These are phyloP conservation scores for Tuber aestivum DNA, from an alignment of 495 filamentous ascomycete species.

Conservation along the genomic window DNA sequence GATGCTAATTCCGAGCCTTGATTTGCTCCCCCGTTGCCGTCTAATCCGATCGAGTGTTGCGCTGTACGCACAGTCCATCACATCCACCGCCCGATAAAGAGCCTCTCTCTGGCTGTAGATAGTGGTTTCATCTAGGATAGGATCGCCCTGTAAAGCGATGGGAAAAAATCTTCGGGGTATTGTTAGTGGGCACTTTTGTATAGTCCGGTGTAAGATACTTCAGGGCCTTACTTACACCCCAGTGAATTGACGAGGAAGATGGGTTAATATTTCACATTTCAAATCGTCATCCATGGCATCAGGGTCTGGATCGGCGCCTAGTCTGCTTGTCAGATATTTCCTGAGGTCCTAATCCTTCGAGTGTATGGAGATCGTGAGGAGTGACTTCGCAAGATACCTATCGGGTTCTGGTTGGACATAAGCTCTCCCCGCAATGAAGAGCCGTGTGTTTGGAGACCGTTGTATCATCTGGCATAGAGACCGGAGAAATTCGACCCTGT, in stretches of 20 bases:
- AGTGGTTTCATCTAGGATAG: conserved; percentile 3
- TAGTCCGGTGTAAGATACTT: neutral
- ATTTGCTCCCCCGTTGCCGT: neutral
- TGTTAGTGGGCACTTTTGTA: neutral
- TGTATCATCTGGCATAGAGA: neutral
- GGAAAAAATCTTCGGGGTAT: neutral
- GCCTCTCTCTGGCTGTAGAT: neutral
- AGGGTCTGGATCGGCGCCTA: neutral
- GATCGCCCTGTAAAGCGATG: neutral
- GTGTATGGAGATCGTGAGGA: neutral
- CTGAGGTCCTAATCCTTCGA: conserved; percentile 13
- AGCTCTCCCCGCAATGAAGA: conserved; percentile 17
- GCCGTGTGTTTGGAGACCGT: neutral
- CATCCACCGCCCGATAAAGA: neutral
- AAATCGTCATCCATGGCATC: conserved; percentile 7
- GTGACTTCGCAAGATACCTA: neutral
- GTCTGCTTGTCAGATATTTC: conserved; percentile 6
- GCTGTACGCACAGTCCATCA: neutral
- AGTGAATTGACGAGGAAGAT: neutral
- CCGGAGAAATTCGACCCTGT: conserved; percentile 8
- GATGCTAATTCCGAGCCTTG: conserved; percentile 6
- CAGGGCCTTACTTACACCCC: conserved; percentile 15
- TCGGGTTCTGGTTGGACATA: conserved; percentile 10
- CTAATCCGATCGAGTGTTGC: neutral
- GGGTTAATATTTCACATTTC: conserved; percentile 5